These are phyloP conservation scores for Stenogyne calaminthoides DNA, from an alignment of 305 asterid genomes.

Conservation along the genomic window DNA sequence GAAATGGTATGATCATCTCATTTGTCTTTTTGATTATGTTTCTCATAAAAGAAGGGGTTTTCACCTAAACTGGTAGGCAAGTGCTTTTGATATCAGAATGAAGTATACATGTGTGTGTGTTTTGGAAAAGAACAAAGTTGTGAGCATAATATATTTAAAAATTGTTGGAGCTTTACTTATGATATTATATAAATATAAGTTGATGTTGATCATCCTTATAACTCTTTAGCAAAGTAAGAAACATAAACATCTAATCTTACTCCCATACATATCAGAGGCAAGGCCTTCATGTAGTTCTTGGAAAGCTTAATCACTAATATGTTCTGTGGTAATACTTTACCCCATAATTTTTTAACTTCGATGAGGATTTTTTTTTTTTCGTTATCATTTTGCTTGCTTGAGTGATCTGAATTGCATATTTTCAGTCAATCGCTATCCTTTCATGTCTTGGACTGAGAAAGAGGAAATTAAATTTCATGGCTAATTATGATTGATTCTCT, in stretches of 20 bases:
- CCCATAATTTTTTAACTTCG: neutral
- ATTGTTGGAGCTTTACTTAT: too few species aligned
- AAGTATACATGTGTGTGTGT: neutral
- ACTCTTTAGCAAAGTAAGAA: too few species aligned
- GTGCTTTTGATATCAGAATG: conserved; percentile 1
- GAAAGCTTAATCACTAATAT: neutral
- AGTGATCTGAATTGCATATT: neutral
- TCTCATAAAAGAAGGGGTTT: neutral
- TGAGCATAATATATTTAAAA: neutral
- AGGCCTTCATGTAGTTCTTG: conserved; percentile 10
- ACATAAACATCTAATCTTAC: neutral
- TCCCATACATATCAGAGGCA: neutral
- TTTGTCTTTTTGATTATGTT: conserved; percentile 23
- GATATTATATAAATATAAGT: too few species aligned
- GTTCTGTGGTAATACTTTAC: neutral
- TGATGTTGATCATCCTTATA: too few species aligned
- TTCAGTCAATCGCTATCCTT: neutral
- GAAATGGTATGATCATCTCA: conserved; percentile 49
- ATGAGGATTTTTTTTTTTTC: neutral
- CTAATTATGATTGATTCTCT: conserved; percentile 3
- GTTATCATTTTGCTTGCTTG: conserved; percentile 16
- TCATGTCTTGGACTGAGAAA: conserved; percentile 2
- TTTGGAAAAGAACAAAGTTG: neutral
- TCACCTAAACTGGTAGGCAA: conserved; percentile 4
- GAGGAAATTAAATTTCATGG: conserved; percentile 4